Evolutionary conservation across 1,284 basidiomycete genomes (phyloP).

Genomic region (Apiotrichum gracile): DNA sequence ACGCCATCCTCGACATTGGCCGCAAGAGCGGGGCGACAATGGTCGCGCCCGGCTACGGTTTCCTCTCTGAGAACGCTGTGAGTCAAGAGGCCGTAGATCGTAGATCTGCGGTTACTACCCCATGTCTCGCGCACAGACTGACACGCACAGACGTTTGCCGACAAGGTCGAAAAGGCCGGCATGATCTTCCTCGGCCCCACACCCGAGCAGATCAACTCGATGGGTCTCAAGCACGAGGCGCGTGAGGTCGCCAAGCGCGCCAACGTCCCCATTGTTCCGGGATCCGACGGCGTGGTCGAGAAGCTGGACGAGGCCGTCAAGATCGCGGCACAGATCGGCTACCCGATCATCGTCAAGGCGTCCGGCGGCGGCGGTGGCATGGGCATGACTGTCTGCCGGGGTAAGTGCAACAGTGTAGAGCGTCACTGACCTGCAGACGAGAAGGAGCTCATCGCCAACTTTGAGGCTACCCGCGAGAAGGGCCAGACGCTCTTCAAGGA

Average conservation of each 20-base stretch:
- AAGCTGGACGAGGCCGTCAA: conserved; percentile 51
- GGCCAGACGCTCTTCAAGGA: conserved; percentile 54
- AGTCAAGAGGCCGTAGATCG: too few relatives aligned
- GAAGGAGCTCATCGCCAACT: conserved; percentile 51
- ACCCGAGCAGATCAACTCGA: conserved; percentile 53
- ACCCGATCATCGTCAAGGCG: conserved; percentile 55
- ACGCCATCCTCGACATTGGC: conserved; percentile 51
- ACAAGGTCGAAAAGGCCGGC: conserved; percentile 51
- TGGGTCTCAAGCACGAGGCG: conserved; percentile 63
- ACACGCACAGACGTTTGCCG: conserved; percentile 50
- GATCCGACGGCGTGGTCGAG: conserved; percentile 51
- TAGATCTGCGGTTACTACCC: too few relatives aligned
- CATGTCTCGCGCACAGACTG: neutral
- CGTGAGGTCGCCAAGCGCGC: conserved; percentile 52
- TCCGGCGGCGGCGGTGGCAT: conserved; percentile 67
- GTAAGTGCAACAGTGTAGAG: conserved; percentile 48
- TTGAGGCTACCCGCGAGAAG: conserved; percentile 34
- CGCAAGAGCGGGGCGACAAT: conserved; percentile 51
- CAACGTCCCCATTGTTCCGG: conserved; percentile 57
- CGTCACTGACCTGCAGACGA: conserved; percentile 27
- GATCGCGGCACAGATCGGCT: conserved; percentile 52
- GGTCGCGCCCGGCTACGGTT: conserved; percentile 62
- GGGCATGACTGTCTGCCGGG: conserved; percentile 59
- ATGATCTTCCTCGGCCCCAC: conserved; percentile 60
- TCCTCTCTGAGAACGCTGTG: conserved; percentile 60